A percentile compares a stretch with the other conserved stretches of the same genome.
Evolutionary conservation across 345 rosid genomes (phyloP).

Genomic region (Diplotaxis tenuifolia): DNA sequence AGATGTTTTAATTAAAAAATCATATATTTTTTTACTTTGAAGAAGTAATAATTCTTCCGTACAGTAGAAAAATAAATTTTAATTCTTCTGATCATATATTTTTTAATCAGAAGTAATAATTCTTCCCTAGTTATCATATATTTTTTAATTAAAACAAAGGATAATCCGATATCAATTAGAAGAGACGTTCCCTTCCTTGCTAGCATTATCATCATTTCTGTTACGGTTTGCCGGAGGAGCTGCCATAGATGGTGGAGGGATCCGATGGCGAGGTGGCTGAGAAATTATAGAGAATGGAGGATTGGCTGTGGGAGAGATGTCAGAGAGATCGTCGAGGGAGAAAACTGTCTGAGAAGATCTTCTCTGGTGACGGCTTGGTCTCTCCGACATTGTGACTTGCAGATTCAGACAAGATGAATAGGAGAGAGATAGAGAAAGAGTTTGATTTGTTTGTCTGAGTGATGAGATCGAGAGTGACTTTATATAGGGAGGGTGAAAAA

Average conservation of each 20-base stretch:
- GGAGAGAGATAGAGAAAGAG: not conserved
- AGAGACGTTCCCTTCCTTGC: constrained; percentile 25
- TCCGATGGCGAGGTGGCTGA: constrained; percentile 35
- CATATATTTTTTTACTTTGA: too few species aligned
- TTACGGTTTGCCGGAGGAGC: constrained; percentile 24
- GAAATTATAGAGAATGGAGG: constrained; percentile 18
- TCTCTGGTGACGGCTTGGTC: constrained; percentile 39
- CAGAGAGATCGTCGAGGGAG: constrained; percentile 28
- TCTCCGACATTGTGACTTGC: constrained; percentile 33
- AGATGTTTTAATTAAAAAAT: too few species aligned
- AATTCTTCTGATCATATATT: too few species aligned
- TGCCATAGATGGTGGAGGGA: constrained; percentile 34
- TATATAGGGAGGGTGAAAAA: constrained; percentile 31
- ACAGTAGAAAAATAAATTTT: too few species aligned
- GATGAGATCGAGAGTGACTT: constrained; percentile 8
- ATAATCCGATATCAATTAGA: constrained; percentile 21
- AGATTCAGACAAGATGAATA: constrained; percentile 24
- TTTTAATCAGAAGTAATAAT: too few species aligned
- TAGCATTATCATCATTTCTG: constrained; percentile 1
- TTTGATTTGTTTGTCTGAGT: not conserved
- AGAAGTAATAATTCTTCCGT: too few species aligned
- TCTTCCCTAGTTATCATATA: too few species aligned
- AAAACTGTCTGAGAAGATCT: constrained; percentile 37
- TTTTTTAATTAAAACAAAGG: not conserved
- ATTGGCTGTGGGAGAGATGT: constrained; percentile 12